Evolutionary conservation across 805 yeast genomes (phyloP).

Genomic region (Pichia thaimueangensis): DNA sequence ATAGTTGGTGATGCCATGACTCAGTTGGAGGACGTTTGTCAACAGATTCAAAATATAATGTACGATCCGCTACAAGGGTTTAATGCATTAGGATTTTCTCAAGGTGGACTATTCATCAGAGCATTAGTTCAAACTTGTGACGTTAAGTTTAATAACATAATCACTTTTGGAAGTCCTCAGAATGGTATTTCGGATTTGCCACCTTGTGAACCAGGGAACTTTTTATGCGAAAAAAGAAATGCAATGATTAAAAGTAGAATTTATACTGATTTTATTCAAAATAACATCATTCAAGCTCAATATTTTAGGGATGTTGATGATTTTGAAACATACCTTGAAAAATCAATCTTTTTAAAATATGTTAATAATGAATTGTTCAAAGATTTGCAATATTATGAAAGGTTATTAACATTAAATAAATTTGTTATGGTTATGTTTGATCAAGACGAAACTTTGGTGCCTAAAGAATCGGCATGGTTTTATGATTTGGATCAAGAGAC

Average conservation of each 20-base stretch:
- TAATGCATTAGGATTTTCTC: constrained; percentile 74
- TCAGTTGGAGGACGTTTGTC: constrained; percentile 52
- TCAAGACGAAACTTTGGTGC: constrained; percentile 63
- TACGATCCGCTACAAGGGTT: constrained; percentile 38
- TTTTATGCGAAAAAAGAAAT: constrained; percentile 49
- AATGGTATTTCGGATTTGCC: constrained; percentile 70
- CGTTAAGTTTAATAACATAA: constrained; percentile 40
- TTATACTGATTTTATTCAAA: constrained; percentile 53
- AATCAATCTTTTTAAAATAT: constrained; percentile 56
- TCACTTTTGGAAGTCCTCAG: constrained; percentile 81
- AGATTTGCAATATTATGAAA: constrained; percentile 33
- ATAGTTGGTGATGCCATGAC: constrained; percentile 53
- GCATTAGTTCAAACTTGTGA: constrained; percentile 58
- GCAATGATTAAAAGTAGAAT: constrained; percentile 50
- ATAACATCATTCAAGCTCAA: constrained; percentile 61
- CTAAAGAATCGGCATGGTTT: constrained; percentile 67
- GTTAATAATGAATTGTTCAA: constrained; percentile 53
- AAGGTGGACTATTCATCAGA: constrained; percentile 77
- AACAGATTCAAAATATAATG: constrained; percentile 40
- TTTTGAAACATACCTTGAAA: constrained; percentile 46
- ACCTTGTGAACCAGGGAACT: constrained; percentile 41
- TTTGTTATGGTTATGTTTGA: constrained; percentile 56
- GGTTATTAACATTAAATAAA: constrained; percentile 39
- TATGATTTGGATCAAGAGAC: constrained; percentile 42
- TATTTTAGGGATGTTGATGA: constrained; percentile 56